Evolutionary conservation across 495 filamentous ascomycete genomes (phyloP).

Genomic region (Talaromyces nanjingensis): DNA sequence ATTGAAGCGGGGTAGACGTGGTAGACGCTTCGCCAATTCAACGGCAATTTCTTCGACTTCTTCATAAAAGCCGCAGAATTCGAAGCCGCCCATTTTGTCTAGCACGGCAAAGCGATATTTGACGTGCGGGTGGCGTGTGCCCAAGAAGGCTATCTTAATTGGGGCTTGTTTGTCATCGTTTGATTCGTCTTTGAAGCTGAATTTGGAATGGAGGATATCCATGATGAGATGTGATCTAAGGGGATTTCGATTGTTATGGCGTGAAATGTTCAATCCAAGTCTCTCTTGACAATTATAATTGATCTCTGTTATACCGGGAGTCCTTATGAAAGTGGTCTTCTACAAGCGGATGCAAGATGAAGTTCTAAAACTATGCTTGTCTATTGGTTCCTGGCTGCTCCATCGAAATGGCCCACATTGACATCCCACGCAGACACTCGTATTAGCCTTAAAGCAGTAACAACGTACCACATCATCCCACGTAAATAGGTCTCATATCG

Average conservation of each 20-base stretch:
- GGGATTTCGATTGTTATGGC: neutral
- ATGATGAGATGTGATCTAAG: neutral
- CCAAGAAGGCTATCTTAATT: conserved; percentile 14
- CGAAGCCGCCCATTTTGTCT: conserved; percentile 14
- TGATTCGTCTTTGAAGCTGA: conserved; percentile 11
- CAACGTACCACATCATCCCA: neutral
- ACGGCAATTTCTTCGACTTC: conserved; percentile 11
- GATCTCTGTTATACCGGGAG: neutral
- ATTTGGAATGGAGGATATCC: conserved; percentile 12
- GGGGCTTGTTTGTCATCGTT: conserved; percentile 5
- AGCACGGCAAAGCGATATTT: conserved; percentile 16
- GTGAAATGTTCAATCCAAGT: neutral
- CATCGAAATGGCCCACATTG: neutral
- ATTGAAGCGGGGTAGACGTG: conserved; percentile 12
- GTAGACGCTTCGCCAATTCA: conserved; percentile 9
- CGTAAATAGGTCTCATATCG: neutral
- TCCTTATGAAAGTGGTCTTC: neutral
- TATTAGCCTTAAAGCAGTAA: neutral
- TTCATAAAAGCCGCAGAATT: conserved; percentile 14
- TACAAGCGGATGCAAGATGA: neutral
- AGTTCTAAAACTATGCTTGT: neutral
- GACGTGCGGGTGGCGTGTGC: conserved; percentile 13
- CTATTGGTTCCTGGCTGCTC: neutral
- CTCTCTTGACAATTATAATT: neutral
- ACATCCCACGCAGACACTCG: neutral